Evolutionary conservation across 106 monocot genomes (phyloP).

Genomic region (Vanilla planifolia): DNA sequence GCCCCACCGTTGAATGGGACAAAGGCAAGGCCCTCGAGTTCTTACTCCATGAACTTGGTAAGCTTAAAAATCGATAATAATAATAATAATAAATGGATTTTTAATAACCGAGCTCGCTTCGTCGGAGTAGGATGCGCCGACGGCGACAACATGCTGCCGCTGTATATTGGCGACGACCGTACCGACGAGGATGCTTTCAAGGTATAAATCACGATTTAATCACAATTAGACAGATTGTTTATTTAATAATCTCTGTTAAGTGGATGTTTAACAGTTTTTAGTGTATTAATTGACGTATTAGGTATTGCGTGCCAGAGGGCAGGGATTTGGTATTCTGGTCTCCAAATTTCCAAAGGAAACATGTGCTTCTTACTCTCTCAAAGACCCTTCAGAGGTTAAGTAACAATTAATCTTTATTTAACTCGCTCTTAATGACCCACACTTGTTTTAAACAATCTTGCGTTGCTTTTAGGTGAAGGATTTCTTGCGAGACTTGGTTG

Average conservation of each 20-base stretch:
- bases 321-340: constrained; percentile 30
- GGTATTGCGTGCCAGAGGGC: constrained; percentile 25
- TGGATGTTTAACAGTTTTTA: too few species aligned
- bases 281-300: background rate
- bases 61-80: background rate
- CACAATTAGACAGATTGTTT: too few species aligned
- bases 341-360: constrained; percentile 28
- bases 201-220: too few species aligned
- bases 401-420: background rate
- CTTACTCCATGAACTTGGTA: constrained; percentile 55
- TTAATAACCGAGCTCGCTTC: background rate
- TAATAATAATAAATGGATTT: too few species aligned
- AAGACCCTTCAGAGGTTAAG: constrained; percentile 28
- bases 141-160: background rate
- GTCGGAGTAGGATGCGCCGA: too few species aligned
- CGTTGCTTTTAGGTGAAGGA: too few species aligned
- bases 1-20: constrained; percentile 67
- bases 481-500: too few species aligned
- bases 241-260: too few species aligned
- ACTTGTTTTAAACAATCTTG: too few species aligned
- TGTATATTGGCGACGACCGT: too few species aligned
- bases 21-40: constrained; percentile 72
- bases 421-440: too few species aligned
- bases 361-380: constrained; percentile 24
- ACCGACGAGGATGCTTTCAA: too few species aligned